Conservation (phyloP, 1,284 basidiomycete genomes). For the Microbotryum lychnidis-dioicae region DNA sequence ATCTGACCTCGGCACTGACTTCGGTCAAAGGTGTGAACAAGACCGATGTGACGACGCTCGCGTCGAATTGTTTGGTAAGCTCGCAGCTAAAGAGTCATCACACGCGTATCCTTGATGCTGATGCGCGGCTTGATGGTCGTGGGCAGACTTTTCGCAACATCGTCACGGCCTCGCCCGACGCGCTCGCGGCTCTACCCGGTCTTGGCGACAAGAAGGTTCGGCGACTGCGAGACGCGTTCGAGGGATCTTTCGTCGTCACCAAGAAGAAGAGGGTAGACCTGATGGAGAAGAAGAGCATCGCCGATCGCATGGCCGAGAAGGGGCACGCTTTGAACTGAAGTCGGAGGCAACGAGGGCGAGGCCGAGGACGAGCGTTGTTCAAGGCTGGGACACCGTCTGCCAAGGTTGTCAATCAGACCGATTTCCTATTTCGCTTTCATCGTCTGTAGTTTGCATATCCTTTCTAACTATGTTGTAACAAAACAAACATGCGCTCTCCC, state of each 20-base stretch:
- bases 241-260: slow-evolving; percentile 43
- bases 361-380: too few species aligned
- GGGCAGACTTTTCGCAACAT: slow-evolving; percentile 73
- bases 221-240: slow-evolving; percentile 48
- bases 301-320: slow-evolving; percentile 12
- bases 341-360: neutral
- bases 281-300: slow-evolving; percentile 10
- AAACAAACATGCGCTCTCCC: too few species aligned
- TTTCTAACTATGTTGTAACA: too few species aligned
- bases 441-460: neutral
- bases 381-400: too few species aligned
- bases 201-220: slow-evolving; percentile 92
- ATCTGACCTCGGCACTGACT: slow-evolving; percentile 78
- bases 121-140: neutral
- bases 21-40: slow-evolving; percentile 91
- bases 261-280: slow-evolving; percentile 9
- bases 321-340: slow-evolving; percentile 16
- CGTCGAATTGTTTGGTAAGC: slow-evolving; percentile 52
- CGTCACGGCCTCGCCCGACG: slow-evolving; percentile 60
- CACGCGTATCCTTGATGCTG: neutral
- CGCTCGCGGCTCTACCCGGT: slow-evolving; percentile 75
- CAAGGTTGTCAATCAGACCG: neutral
- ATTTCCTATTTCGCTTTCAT: neutral
- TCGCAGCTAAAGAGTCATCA: too few species aligned
- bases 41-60: slow-evolving; percentile 88